phyloP scores from a whole-genome alignment of 306 rosid genomes.

The Citrullus mucosospermus region DNA sequence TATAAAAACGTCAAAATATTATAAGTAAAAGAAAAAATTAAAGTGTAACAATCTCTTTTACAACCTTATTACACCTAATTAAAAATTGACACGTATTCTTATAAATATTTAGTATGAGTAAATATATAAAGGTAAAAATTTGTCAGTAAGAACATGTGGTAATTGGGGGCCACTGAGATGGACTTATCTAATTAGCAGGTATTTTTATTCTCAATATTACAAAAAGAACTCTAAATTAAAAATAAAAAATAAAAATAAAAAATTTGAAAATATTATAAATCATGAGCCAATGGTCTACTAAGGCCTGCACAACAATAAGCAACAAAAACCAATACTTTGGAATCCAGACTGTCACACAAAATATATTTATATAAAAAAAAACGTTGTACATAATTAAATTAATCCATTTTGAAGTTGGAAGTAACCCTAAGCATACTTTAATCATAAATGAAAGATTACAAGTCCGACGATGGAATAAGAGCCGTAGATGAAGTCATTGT shows the following conservation, averaged over 20 bases:
- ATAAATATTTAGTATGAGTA: too few relatives aligned
- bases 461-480: background rate
- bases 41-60: too few relatives aligned
- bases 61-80: too few relatives aligned
- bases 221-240: background rate
- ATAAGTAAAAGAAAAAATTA: too few relatives aligned
- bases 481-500: background rate
- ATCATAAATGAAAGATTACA: background rate
- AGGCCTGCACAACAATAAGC: conserved; percentile 2
- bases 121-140: too few relatives aligned
- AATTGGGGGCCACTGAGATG: too few relatives aligned
- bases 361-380: background rate
- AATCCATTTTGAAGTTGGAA: background rate
- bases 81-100: too few relatives aligned
- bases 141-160: too few relatives aligned
- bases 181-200: too few relatives aligned
- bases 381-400: background rate
- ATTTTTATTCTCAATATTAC: too few relatives aligned
- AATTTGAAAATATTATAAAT: background rate
- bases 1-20: too few relatives aligned
- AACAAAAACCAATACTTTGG: background rate
- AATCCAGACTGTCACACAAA: conserved; percentile 1
- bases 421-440: background rate
- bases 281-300: background rate
- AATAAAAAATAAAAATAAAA: background rate